Base-by-base conservation (phyloP, 129 eudicot species). In the Dittrichia graveolens region DNA sequence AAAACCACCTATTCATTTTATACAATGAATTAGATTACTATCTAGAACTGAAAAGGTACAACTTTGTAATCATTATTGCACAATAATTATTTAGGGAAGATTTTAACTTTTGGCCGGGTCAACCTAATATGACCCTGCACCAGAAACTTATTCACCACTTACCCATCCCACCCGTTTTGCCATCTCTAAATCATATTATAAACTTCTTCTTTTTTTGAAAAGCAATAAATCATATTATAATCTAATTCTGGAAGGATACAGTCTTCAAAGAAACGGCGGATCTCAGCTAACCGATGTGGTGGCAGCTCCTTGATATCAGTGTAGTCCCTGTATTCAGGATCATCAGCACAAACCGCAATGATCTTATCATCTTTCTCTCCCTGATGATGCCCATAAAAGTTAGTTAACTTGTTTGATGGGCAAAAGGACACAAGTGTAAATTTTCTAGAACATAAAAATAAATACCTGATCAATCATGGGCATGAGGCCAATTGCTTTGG, bases 311-410 rank as follows among this genome's bases (percentile, higher is more conserved):
- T 89, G 67, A 93, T 90, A 78, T 90, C 96, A 43, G 74, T 82
- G 72, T 79, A 93, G 77, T 86, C 80, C 48, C 49, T 76, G 67
- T 90, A 88, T 80, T 93, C 98, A 0, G 98, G 98, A 83, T 93
- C 98, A 83, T 93, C 98, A 73, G 98, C 98, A 81, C 98, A 93
- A 34, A 93, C 96, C 38, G 98, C 98, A 74, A 93, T 93, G 34
- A 93, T 93, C 90, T 93, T 93, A 75, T 93, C 98, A 82, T 93
- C 98, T 67, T 85, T 89, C 64, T 93, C 98, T 66, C 98, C 98
- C 98, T 93, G 78, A 58, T 7, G 5, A 49, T 34, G 19, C 3
- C 3, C 11, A 16, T 1, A 55, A 49, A 39, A 4, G 42, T 63
- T 41, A 52, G 49, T 62, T 39, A 58, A 19, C 31, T 18, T 58